phyloP scores from a whole-genome alignment of 805 yeast genomes.

The Ogataea glucozyma region DNA sequence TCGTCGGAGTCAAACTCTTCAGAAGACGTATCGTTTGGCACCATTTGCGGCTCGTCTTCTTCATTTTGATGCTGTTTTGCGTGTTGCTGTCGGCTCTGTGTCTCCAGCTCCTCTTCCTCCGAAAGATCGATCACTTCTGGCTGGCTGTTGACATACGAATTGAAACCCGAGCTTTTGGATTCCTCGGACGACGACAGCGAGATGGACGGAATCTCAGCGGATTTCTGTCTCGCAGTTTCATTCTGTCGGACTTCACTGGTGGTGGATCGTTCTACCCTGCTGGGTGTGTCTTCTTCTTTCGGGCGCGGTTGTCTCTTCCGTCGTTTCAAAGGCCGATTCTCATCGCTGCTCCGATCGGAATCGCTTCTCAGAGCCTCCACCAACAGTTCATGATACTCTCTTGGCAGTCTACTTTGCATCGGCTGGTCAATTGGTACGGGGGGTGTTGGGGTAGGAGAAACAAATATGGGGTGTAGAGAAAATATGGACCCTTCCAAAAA shows the following conservation, averaged over 20 bases:
- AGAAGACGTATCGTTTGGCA: slow-evolving; percentile 11
- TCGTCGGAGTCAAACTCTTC: slow-evolving; percentile 42
- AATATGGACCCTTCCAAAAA: no score
- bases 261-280: neutral
- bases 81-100: no score
- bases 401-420: slow-evolving; percentile 21
- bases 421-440: neutral
- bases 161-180: no score
- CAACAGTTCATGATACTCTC: slow-evolving; percentile 26
- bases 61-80: no score
- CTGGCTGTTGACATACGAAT: neutral
- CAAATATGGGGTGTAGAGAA: no score
- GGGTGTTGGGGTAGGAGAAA: no score
- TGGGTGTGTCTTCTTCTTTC: no score
- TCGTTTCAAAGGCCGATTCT: slow-evolving; percentile 26
- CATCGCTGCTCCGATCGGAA: slow-evolving; percentile 2
- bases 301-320: slow-evolving; percentile 18
- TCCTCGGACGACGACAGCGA: no score
- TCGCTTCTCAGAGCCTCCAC: slow-evolving; percentile 22
- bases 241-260: neutral
- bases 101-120: no score
- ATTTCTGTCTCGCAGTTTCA: no score
- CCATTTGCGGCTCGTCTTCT: slow-evolving; percentile 13
- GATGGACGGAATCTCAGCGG: no score
- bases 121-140: slow-evolving; percentile 6